Evolutionary conservation across 169 alveolate species (phyloP).

Genomic region (Plasmodium gonderi): DNA sequence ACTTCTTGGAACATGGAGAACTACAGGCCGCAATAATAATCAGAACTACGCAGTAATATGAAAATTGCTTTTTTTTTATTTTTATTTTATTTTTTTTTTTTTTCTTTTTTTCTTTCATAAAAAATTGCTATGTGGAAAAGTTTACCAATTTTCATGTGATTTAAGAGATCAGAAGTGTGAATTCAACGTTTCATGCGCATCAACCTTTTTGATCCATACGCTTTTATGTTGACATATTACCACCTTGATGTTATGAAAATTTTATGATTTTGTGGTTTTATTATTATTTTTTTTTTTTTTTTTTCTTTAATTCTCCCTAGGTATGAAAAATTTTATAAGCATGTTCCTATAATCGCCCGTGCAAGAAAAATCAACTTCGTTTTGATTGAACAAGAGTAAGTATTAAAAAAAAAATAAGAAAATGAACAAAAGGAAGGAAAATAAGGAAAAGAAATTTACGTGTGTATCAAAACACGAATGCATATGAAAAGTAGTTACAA

Average conservation of each 20-base stretch:
- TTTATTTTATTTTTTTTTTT: not conserved
- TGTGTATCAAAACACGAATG: not conserved
- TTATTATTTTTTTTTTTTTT: no score
- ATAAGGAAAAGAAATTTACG: not conserved
- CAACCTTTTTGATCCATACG: no score
- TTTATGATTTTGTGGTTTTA: no score
- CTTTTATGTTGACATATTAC: no score
- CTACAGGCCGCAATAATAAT: conserved; percentile 28
- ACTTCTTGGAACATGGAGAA: not conserved
- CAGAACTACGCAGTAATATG: conserved; percentile 34
- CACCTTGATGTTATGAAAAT: no score
- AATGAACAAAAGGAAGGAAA: not conserved
- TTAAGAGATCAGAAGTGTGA: not conserved
- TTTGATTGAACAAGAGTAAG: conserved; percentile 34
- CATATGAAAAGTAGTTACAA: no score
- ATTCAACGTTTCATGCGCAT: no score
- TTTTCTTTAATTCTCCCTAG: not conserved
- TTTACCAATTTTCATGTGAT: not conserved
- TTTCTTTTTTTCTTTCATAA: not conserved
- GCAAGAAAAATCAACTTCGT: conserved; percentile 12
- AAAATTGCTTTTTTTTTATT: not conserved
- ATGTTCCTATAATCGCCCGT: conserved; percentile 37
- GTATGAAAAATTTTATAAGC: conserved; percentile 62
- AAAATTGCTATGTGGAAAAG: not conserved
- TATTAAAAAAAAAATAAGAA: not conserved